A percentile compares a stretch with the other conserved stretches of the same genome.
Evolutionary conservation across 2,329 filamentous ascomycete species (phyloP).

Genomic region (Dothistroma pini): DNA sequence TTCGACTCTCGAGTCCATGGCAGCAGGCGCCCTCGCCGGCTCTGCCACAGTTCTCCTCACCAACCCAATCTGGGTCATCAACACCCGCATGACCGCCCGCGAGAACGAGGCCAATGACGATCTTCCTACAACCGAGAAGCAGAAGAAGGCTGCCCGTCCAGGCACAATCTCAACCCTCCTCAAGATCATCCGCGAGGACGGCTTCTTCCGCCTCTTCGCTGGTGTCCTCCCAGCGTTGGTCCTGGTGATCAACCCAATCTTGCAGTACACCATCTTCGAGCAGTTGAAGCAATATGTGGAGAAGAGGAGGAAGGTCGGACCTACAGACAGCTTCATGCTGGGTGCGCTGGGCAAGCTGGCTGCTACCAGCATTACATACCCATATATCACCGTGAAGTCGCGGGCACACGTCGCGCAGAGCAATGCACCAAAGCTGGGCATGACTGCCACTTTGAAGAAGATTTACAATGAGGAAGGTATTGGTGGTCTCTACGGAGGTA

Average conservation of each 20-base stretch:
- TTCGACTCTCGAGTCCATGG: conserved; percentile 89
- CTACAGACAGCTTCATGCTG: conserved; percentile 82
- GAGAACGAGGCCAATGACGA: conserved; percentile 54
- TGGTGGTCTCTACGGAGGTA: conserved; percentile 85
- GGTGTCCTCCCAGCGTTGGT: conserved; percentile 91
- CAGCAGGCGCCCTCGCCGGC: conserved; percentile 88
- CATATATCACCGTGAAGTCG: conserved; percentile 98
- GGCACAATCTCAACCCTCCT: conserved; percentile 79
- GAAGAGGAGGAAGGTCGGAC: conserved; percentile 71
- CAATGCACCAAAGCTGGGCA: conserved; percentile 72
- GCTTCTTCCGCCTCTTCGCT: conserved; percentile 78
- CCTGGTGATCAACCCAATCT: conserved; percentile 94
- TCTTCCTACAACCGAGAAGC: conserved; percentile 36
- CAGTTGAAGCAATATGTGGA: conserved; percentile 92
- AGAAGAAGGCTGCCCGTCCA: conserved; percentile 53
- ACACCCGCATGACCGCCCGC: conserved; percentile 95
- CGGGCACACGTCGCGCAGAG: conserved; percentile 87
- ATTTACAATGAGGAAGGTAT: conserved; percentile 91
- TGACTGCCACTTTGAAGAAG: conserved; percentile 70
- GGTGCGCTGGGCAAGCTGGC: conserved; percentile 93
- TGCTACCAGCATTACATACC: conserved; percentile 91
- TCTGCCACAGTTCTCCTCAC: conserved; percentile 92
- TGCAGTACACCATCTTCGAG: conserved; percentile 98
- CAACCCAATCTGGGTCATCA: conserved; percentile 99
- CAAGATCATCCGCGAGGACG: conserved; percentile 77